phyloP scores from a whole-genome alignment of 2,329 filamentous ascomycete species.

The Eutypella sp. region DNA sequence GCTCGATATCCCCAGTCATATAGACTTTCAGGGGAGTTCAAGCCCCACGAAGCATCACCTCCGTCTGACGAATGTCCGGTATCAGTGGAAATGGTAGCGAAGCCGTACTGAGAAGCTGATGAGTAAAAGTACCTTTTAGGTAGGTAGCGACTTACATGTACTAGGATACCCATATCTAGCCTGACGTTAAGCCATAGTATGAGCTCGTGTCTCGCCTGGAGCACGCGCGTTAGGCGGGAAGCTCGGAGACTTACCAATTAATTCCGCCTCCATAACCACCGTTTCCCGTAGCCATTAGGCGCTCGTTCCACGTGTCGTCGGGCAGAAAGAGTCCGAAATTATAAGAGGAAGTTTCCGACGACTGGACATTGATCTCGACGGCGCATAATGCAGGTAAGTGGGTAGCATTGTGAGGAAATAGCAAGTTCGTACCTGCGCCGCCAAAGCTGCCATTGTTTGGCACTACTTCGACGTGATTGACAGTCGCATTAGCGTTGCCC shows the following conservation, averaged over 20 bases:
- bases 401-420: conserved; percentile 20
- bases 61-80: conserved; percentile 34
- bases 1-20: conserved; percentile 37
- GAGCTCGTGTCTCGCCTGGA: background rate
- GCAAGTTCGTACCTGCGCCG: conserved; percentile 10
- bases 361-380: conserved; percentile 25
- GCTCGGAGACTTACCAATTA: conserved; percentile 22
- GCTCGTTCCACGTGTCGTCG: conserved; percentile 24
- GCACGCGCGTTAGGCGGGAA: background rate
- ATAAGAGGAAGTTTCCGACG: conserved; percentile 22
- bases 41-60: conserved; percentile 32
- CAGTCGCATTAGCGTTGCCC: conserved; percentile 12
- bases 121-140: background rate
- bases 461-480: conserved; percentile 20
- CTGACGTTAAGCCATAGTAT: conserved; percentile 7
- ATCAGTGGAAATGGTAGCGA: conserved; percentile 39
- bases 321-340: conserved; percentile 28
- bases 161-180: conserved; percentile 37
- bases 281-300: conserved; percentile 24
- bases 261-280: conserved; percentile 26
- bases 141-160: conserved; percentile 12
- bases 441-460: conserved; percentile 22
- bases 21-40: conserved; percentile 29
- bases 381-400: conserved; percentile 24
- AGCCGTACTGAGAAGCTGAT: conserved; percentile 27